These are phyloP conservation scores for Colletotrichum viniferum DNA, from an alignment of 2,329 filamentous ascomycete species.

Conservation along the genomic window DNA sequence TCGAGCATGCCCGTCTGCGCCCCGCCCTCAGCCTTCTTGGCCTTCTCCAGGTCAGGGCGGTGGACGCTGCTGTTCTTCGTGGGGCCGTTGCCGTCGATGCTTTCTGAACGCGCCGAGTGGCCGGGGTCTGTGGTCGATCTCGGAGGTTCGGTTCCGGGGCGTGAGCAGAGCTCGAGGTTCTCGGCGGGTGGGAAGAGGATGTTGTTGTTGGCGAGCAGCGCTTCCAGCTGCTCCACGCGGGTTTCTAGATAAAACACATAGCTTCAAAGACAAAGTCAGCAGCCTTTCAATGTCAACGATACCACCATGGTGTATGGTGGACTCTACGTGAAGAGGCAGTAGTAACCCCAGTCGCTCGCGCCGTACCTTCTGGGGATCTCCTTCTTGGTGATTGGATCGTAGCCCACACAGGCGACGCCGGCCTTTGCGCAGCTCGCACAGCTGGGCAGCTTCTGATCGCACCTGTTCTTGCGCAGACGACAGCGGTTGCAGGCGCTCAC, in stretches of 20 bases:
- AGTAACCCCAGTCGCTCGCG: background rate
- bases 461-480: slow-evolving; percentile 89
- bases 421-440: slow-evolving; percentile 94
- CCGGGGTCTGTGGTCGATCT: slow-evolving; percentile 35
- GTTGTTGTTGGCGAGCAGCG: slow-evolving; percentile 69
- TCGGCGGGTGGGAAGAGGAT: slow-evolving; percentile 75
- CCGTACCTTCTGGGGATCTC: slow-evolving; percentile 89
- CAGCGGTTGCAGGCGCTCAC: slow-evolving; percentile 96
- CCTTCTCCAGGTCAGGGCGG: slow-evolving; percentile 26
- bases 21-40: slow-evolving; percentile 33
- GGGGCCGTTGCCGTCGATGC: slow-evolving; percentile 26
- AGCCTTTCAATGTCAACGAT: slow-evolving; percentile 40
- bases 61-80: slow-evolving; percentile 45
- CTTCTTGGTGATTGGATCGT: slow-evolving; percentile 94
- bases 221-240: slow-evolving; percentile 82
- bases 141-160: slow-evolving; percentile 43
- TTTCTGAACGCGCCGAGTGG: slow-evolving; percentile 38
- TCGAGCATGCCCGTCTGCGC: slow-evolving; percentile 66
- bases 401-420: slow-evolving; percentile 89
- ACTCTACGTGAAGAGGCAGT: background rate
- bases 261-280: slow-evolving; percentile 43
- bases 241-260: slow-evolving; percentile 97
- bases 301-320: background rate
- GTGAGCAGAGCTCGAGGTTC: slow-evolving; percentile 68
- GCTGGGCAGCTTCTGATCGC: slow-evolving; percentile 89